phyloP scores from a whole-genome alignment of 1,284 basidiomycete genomes.

The Pyrrhoderma noxium region DNA sequence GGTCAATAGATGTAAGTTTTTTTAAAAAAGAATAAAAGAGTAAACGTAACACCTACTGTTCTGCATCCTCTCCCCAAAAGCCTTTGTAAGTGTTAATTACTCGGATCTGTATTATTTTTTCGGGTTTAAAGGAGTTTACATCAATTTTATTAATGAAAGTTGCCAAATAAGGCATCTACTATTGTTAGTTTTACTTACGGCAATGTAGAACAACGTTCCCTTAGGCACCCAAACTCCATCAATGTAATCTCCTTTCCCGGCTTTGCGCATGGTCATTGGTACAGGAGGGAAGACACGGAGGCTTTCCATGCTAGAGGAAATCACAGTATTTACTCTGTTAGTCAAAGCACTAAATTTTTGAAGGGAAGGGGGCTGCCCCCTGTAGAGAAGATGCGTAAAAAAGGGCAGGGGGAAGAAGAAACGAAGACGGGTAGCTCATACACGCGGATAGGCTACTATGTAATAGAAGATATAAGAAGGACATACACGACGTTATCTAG shows the following conservation, averaged over 20 bases:
- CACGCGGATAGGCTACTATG: too few species aligned
- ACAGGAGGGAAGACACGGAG: slow-evolving; percentile 40
- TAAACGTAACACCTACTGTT: slow-evolving; percentile 8
- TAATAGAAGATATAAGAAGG: too few species aligned
- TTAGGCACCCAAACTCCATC: slow-evolving; percentile 40
- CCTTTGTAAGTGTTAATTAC: slow-evolving; percentile 30
- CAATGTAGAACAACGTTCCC: slow-evolving; percentile 40
- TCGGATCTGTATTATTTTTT: slow-evolving; percentile 33
- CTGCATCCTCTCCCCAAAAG: slow-evolving; percentile 19
- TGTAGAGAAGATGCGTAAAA: too few species aligned
- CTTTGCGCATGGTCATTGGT: slow-evolving; percentile 39
- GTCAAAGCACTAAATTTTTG: too few species aligned
- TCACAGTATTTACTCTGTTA: too few species aligned
- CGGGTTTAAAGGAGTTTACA: too few species aligned
- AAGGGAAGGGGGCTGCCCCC: neutral
- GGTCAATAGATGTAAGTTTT: too few species aligned
- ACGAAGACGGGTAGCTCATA: too few species aligned
- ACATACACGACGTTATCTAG: slow-evolving; percentile 43
- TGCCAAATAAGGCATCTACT: too few species aligned
- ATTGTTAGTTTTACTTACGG: slow-evolving; percentile 31
- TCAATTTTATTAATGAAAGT: too few species aligned
- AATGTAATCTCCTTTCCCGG: slow-evolving; percentile 36
- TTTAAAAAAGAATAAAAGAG: neutral
- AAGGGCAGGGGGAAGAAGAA: too few species aligned
- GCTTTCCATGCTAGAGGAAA: slow-evolving; percentile 32